phyloP scores from a whole-genome alignment of 257 asterid genomes.

The Fraxinus cuspidata region DNA sequence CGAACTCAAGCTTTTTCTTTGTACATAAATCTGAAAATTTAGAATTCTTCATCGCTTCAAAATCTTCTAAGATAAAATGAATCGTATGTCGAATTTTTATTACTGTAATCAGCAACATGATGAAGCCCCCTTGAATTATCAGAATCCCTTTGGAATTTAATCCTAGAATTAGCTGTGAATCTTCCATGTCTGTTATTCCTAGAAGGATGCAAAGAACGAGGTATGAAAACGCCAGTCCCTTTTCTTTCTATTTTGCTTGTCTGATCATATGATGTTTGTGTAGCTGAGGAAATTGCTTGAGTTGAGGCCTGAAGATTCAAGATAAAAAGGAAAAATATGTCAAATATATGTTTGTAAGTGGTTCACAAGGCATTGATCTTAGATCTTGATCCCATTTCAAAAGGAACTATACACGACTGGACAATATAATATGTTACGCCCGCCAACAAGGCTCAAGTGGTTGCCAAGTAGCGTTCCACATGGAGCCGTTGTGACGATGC shows the following conservation, averaged over 20 bases:
- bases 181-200: slow-evolving; percentile 54
- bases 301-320: slow-evolving; percentile 40
- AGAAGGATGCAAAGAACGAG: slow-evolving; percentile 54
- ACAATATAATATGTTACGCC: too few species aligned
- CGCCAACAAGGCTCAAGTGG: too few species aligned
- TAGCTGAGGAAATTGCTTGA: slow-evolving; percentile 45
- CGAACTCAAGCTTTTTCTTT: slow-evolving; percentile 23
- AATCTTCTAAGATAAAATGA: slow-evolving; percentile 49
- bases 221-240: slow-evolving; percentile 92
- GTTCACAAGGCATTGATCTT: background rate
- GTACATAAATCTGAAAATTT: slow-evolving; percentile 23
- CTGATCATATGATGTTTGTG: slow-evolving; percentile 33
- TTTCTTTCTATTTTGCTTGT: slow-evolving; percentile 63
- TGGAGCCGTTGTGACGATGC: too few species aligned
- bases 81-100: slow-evolving; percentile 35
- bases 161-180: slow-evolving; percentile 34
- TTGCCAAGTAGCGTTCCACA: too few species aligned
- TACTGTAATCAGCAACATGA: slow-evolving; percentile 26
- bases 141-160: slow-evolving; percentile 46
- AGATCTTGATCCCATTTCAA: background rate
- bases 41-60: slow-evolving; percentile 21
- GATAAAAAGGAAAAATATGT: background rate
- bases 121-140: slow-evolving; percentile 48
- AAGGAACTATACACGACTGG: too few species aligned
- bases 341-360: background rate